Base-by-base conservation (phyloP, 108 stramenopile species). In the Fragilariopsis cylindrus region DNA sequence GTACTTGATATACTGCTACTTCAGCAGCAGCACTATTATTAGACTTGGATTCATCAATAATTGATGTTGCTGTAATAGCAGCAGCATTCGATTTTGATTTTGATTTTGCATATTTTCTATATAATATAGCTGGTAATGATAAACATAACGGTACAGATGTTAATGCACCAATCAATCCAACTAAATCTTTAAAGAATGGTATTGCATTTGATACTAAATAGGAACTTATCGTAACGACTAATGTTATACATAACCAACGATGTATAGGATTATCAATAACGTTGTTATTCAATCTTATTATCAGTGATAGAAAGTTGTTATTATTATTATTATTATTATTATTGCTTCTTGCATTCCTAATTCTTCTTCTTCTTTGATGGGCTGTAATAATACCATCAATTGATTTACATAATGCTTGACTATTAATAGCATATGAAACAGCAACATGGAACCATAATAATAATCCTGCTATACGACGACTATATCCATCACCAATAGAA, bases 171-270 rank as follows among this genome's bases (percentile, higher is more conserved):
- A 87, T 90, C n/a, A 92, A 65, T 15, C 87, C 81, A 19, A 92
- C 91, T 69, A 90, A 74, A 76, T 90, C 87, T 67, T 87, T 86
- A 83, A 90, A 90, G 55, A 90, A 87, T n/a, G 89, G 89, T 52
- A 90, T 71, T 0, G 87, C 85, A 68, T 87, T 86, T 9, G 89
- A 85, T 3, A 90, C 82, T 13, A 88, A 43, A 58, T 82, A 87
- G 9, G 85, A 81, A n/a, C 81, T 67, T 1, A 79, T 3, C 5
- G 81, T 77, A 7, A 90, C 83, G 16, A 56, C 43, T 0, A 75
- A 70, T 19, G 89, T 88, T 16, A 90, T 62, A 11, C 65, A 45
- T 9, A 77, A 56, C 88, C 88, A 90, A 42, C 78, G 78, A 4
- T 12, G 50, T 2, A 53, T 47, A 12, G 72, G 67, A 12, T 69